A percentile compares a stretch with the other conserved stretches of the same genome.
These are phyloP conservation scores for Aspergillus niger DNA, from an alignment of 2,329 filamentous ascomycete genomes.

Conservation along the genomic window DNA sequence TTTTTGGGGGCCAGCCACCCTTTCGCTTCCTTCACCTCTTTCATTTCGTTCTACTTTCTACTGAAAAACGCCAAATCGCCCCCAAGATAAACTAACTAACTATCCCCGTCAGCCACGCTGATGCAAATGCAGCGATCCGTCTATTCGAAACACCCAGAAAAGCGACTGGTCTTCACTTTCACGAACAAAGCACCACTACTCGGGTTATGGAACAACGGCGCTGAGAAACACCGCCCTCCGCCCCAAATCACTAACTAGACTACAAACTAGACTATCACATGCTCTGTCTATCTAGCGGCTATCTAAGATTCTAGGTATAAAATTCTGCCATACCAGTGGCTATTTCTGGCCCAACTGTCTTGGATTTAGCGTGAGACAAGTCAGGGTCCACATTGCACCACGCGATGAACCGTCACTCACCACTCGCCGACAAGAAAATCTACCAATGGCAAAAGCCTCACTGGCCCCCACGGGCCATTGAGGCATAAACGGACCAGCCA, in stretches of 20 bases:
- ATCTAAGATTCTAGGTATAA: no score
- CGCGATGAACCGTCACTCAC: not conserved
- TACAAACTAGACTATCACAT: not conserved
- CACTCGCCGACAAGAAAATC: not conserved
- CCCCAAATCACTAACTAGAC: not conserved
- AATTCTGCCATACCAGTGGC: no score
- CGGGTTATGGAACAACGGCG: not conserved
- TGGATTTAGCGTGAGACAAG: conserved; percentile 3
- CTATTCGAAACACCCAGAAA: not conserved
- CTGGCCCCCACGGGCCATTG: conserved; percentile 10
- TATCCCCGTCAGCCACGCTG: not conserved
- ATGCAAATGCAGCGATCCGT: not conserved
- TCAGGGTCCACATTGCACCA: not conserved
- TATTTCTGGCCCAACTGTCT: not conserved
- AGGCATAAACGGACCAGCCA: not conserved
- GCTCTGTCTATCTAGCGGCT: not conserved
- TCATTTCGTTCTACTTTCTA: not conserved
- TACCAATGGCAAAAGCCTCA: conserved; percentile 2
- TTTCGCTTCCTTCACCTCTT: not conserved
- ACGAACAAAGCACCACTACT: not conserved
- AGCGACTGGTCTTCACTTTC: not conserved
- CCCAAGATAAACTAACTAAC: not conserved
- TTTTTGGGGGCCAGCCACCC: conserved; percentile 2
- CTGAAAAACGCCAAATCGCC: not conserved
- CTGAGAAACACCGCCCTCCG: not conserved